Conservation (phyloP, 2,329 filamentous ascomycete species). For the Alternaria arborescens region DNA sequence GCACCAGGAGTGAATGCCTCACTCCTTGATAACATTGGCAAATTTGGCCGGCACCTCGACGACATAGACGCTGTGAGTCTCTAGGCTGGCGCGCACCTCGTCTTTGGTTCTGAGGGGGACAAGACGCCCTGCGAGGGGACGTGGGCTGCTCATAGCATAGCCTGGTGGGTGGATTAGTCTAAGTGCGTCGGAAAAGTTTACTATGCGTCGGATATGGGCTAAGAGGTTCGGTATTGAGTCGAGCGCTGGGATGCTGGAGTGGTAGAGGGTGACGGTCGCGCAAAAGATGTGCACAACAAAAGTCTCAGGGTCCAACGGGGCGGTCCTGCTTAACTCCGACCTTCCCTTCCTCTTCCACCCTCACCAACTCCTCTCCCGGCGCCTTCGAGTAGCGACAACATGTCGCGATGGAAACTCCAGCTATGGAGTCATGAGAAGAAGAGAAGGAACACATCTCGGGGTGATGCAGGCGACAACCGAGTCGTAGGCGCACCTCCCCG, state of each 20-base stretch:
- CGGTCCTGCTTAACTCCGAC: slow-evolving; percentile 18
- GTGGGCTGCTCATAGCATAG: slow-evolving; percentile 38
- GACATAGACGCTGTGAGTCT: slow-evolving; percentile 71
- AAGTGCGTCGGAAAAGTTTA: background rate
- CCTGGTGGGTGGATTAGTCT: slow-evolving; percentile 15
- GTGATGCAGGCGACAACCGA: background rate
- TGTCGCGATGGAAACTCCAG: background rate
- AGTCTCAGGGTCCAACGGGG: slow-evolving; percentile 19
- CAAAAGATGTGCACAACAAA: slow-evolving; percentile 14
- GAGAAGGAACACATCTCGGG: background rate
- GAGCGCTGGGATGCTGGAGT: background rate
- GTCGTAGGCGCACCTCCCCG: slow-evolving; percentile 5
- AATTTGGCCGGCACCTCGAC: slow-evolving; percentile 75
- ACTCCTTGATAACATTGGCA: slow-evolving; percentile 78
- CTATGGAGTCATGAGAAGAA: background rate
- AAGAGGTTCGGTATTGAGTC: background rate
- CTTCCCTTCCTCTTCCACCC: slow-evolving; percentile 8
- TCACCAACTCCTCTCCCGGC: background rate
- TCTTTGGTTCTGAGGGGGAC: slow-evolving; percentile 59
- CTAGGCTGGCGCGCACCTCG: slow-evolving; percentile 58
- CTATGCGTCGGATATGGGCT: slow-evolving; percentile 12
- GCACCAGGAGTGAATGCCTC: slow-evolving; percentile 48
- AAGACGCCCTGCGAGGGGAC: slow-evolving; percentile 35
- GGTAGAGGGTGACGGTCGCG: background rate
- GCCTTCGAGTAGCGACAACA: background rate